Percentiles rank a stretch among this genome's conserved stretches.
These are phyloP conservation scores for Podospora appendiculata DNA, from an alignment of 495 filamentous ascomycete species.

Conservation along the genomic window DNA sequence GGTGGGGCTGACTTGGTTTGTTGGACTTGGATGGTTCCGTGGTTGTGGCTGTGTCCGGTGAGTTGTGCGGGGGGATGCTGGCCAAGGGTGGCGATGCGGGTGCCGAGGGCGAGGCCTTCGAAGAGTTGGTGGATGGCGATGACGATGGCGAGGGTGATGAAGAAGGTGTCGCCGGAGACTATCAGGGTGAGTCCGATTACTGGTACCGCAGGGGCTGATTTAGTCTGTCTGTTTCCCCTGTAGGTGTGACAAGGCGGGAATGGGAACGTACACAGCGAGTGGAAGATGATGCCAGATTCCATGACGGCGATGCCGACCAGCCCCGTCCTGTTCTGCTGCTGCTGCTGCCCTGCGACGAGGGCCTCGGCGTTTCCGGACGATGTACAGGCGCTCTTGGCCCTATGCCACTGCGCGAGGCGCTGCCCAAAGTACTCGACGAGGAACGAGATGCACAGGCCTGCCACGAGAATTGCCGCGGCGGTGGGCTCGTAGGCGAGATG, in stretches of 20 bases:
- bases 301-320: conserved; percentile 55
- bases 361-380: neutral
- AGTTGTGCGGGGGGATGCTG: neutral
- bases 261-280: conserved; percentile 48
- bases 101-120: conserved; percentile 69
- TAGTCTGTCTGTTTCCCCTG: neutral
- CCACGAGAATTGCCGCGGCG: conserved; percentile 56
- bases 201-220: too few species aligned
- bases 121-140: conserved; percentile 67
- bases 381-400: conserved; percentile 13
- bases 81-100: conserved; percentile 57
- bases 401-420: conserved; percentile 37
- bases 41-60: neutral
- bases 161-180: conserved; percentile 48
- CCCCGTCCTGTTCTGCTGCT: conserved; percentile 10
- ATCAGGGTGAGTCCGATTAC: conserved; percentile 54
- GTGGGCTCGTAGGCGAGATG: conserved; percentile 53
- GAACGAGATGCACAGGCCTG: conserved; percentile 56
- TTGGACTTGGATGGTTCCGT: conserved; percentile 2
- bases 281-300: conserved; percentile 66
- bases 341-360: neutral
- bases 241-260: too few species aligned
- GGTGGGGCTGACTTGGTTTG: neutral
- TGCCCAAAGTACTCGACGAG: conserved; percentile 50
- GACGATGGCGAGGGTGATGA: conserved; percentile 49